Base-by-base conservation (phyloP, 345 rosid species). In the rapeseed (Brassica napus) region DNA sequence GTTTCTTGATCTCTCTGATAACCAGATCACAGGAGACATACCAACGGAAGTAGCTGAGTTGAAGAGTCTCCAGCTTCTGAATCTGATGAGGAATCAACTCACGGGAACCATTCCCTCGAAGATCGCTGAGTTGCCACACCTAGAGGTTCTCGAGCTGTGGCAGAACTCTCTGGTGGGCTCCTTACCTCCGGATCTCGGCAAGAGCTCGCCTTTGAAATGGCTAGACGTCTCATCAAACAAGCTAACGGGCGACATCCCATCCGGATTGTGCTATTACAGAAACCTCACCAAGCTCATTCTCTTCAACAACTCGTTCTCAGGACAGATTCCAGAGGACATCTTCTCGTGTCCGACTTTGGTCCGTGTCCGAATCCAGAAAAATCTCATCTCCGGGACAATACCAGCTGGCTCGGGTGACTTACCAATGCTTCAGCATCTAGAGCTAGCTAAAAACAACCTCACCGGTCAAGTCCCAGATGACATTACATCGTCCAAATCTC, bases 281-380 rank as follows among this genome's bases (percentile, higher is more conserved):
- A 91, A 91, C 77, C 94, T 91, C 75, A 91, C 89, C 55, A 91
- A 91, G 72, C 94, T 89, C 77, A 89, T 91, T 59, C 91, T 91
- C 81, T 91, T 91, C 90, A 86, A 89, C 82, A 91, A 91, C 79
- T 82, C 89, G 32, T 86, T 91, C 75, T 84, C 89, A 6, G 94
- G 92, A 55, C 73, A 82, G 39, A 83, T 90, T 76, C 91, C 92
- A 8, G 71, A 12, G n/a, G 88, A 85, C 35, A 82, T 88, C 49
- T 83, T 91, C 31, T 82, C 86, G 57, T 89, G 97, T 11, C 75
- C 86, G 59, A 87, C 94, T 54, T 70, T 94, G 57, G 84, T 92
- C 8, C 94, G 97, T 31, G 97, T 92, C 67, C 86, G 97, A 18
- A 75, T 89, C 37, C 98, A 94, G 55, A 78, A 85, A 32, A 94